A percentile compares a stretch with the other conserved stretches of the same genome.
These are phyloP conservation scores for Solanum chiquidenum DNA, from an alignment of 257 asterid species.

Conservation along the genomic window DNA sequence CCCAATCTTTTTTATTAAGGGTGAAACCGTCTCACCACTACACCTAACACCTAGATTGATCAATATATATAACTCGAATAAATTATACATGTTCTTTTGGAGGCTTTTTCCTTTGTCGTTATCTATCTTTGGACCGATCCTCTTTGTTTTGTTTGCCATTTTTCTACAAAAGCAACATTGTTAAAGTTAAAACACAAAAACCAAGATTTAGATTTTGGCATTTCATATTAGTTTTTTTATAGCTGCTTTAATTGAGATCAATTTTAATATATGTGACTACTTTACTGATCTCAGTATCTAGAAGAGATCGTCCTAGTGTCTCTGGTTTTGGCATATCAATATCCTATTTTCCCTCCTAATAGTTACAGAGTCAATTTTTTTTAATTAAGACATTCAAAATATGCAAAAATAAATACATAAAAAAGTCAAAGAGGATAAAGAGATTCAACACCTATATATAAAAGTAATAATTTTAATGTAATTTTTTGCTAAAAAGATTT, in stretches of 20 bases:
- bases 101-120: neutral
- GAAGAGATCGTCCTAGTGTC: neutral
- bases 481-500: too few species aligned
- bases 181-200: neutral
- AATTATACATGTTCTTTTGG: neutral
- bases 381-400: neutral
- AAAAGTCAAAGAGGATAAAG: neutral
- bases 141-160: neutral
- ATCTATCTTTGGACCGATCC: neutral
- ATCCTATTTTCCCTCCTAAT: neutral
- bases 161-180: neutral
- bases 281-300: neutral
- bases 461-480: too few species aligned
- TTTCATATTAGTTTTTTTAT: neutral
- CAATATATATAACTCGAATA: neutral
- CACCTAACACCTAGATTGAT: too few species aligned
- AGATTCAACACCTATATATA: too few species aligned
- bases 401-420: neutral
- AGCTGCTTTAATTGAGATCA: neutral
- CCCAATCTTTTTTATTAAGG: accelerated
- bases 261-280: neutral
- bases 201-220: neutral
- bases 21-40: accelerated
- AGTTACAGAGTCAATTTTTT: neutral
- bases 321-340: neutral